phyloP scores from a whole-genome alignment of 768 basidiomycete genomes.

The Punctularia strigosozonata region DNA sequence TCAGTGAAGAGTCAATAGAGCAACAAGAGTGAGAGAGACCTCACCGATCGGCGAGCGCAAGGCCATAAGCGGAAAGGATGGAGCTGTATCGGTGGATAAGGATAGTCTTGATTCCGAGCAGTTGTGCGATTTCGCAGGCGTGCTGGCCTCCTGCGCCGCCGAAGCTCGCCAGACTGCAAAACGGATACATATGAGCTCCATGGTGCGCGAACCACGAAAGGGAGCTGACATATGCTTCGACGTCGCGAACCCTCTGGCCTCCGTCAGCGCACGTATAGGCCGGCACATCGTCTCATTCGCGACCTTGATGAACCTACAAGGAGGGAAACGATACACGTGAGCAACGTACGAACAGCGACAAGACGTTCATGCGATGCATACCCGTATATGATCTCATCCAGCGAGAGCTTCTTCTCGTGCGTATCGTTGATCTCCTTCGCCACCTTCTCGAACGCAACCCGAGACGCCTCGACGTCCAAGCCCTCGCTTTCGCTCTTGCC shows the following conservation, averaged over 20 bases:
- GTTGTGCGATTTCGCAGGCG: constrained; percentile 81
- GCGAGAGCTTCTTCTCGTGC: constrained; percentile 41
- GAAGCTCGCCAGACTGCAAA: constrained; percentile 63
- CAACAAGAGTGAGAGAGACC: constrained; percentile 7
- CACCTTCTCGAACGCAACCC: constrained; percentile 53
- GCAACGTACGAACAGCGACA: not conserved
- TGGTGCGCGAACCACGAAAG: constrained; percentile 1
- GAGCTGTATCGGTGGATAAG: constrained; percentile 88
- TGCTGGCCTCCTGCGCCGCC: constrained; percentile 90
- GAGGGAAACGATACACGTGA: not conserved
- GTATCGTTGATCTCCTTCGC: constrained; percentile 59
- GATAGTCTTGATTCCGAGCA: constrained; percentile 80
- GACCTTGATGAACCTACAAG: constrained; percentile 79
- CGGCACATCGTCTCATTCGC: constrained; percentile 96
- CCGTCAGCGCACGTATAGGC: constrained; percentile 85
- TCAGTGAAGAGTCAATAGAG: not conserved
- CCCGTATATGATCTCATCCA: constrained; percentile 90
- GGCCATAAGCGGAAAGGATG: constrained; percentile 86
- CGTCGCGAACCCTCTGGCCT: constrained; percentile 79
- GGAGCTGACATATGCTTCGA: constrained; percentile 50
- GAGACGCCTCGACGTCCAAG: constrained; percentile 65
- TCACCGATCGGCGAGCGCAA: constrained; percentile 77
- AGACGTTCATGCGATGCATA: constrained; percentile 13
- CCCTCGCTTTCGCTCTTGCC: constrained; percentile 81
- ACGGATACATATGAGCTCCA: constrained; percentile 4